phyloP scores from a whole-genome alignment of 2,329 filamentous ascomycete species.

The Trichoderma simmonsii region DNA sequence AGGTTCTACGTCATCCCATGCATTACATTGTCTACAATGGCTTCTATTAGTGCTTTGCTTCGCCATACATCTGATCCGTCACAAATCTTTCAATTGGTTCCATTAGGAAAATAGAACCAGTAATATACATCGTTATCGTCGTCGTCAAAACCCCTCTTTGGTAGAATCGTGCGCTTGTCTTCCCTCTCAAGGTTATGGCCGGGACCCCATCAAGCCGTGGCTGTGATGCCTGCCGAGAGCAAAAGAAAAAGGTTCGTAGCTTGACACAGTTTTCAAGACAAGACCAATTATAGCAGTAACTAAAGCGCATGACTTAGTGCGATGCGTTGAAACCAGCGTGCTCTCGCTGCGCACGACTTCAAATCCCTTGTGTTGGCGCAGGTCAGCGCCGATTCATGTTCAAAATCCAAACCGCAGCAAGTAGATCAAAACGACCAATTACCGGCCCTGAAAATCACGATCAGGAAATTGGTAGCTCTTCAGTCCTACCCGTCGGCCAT shows the following conservation, averaged over 20 bases:
- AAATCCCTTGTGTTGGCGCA: neutral
- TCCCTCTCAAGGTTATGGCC: neutral
- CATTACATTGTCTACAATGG: neutral
- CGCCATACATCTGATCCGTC: neutral
- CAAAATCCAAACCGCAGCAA: neutral
- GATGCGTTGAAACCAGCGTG: neutral
- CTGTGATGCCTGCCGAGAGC: neutral
- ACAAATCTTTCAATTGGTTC: neutral
- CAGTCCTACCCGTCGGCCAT: neutral
- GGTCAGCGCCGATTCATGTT: neutral
- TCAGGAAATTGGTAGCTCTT: neutral
- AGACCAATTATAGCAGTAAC: neutral
- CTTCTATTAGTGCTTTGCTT: neutral
- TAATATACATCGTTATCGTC: neutral
- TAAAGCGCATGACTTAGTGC: neutral
- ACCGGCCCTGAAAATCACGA: neutral
- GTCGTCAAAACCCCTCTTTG: neutral
- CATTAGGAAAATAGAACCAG: neutral
- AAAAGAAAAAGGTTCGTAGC: neutral
- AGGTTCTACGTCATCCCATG: neutral
- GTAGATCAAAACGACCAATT: neutral
- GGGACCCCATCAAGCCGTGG: neutral
- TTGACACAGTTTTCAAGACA: neutral
- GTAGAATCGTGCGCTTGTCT: neutral
- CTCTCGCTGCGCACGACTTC: neutral